Conservation (phyloP, 192 early-diverging fungal species). For the Coemansia sp. region DNA sequence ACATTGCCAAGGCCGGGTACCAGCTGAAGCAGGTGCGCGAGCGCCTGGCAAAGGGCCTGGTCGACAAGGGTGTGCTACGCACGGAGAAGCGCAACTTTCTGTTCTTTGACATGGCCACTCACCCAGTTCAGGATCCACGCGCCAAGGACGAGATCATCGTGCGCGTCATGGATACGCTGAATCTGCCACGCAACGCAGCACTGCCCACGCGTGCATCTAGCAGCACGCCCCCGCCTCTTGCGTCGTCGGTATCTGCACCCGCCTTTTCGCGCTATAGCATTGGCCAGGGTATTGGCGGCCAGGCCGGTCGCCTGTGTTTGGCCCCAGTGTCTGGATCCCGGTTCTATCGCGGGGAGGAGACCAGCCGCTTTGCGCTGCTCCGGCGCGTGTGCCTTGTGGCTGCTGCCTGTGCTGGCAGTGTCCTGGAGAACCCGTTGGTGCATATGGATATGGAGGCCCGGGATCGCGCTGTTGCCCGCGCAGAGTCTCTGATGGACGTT, state of each 20-base stretch:
- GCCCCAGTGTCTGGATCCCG: constrained; percentile 27
- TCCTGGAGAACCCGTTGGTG: constrained; percentile 91
- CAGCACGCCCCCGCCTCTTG: constrained; percentile 18
- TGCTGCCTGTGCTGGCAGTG: constrained; percentile 94
- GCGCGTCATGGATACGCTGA: constrained; percentile 73
- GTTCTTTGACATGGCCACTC: constrained; percentile 97
- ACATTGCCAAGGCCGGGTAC: constrained; percentile 93
- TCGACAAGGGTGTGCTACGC: constrained; percentile 96
- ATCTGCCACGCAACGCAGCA: constrained; percentile 63
- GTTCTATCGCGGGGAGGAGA: constrained; percentile 34
- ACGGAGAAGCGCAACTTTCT: constrained; percentile 96
- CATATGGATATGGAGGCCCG: constrained; percentile 80
- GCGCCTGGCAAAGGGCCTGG: constrained; percentile 91
- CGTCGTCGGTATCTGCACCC: neutral
- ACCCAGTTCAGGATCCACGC: constrained; percentile 84
- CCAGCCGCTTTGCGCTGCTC: constrained; percentile 55
- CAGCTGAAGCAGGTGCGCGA: constrained; percentile 98
- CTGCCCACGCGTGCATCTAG: constrained; percentile 53
- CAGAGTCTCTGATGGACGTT: constrained; percentile 87
- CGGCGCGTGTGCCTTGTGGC: constrained; percentile 87
- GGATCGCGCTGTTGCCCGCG: constrained; percentile 82
- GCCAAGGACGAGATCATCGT: constrained; percentile 88
- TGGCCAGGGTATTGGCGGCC: constrained; percentile 43
- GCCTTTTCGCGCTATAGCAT: constrained; percentile 7
- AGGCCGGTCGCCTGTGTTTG: constrained; percentile 24